Base-by-base conservation (phyloP, 2,329 filamentous ascomycete species). In the Fusarium sp. region DNA sequence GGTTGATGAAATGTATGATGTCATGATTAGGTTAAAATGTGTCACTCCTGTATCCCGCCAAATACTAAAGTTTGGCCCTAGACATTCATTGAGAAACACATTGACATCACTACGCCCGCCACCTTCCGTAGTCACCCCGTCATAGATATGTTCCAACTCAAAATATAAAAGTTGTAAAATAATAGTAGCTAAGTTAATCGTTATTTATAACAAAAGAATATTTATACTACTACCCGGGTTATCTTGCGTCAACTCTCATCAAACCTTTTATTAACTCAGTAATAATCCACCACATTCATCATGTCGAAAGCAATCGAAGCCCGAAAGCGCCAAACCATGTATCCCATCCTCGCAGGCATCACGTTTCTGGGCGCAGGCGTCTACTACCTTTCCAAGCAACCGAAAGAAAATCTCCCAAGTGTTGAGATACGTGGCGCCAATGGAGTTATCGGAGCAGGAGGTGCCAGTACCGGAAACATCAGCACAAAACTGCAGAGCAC, bases 231-330 rank as follows among this genome's bases (percentile, higher is more conserved):
- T 5, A 33, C 10, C 7, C 32, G 7, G 7, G 7, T 3, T 35
- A 10, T 35, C 14, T 15, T 35, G 7, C 15, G 7, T 15, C 6
- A 17, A 7, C 14, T n/a, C 15, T 35, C 7, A 35, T 1, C 10
- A 15, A 17, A 17, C 15, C 15, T 7, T 7, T 6, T 8, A 8
- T 7, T 8, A 10, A 35, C 3, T 35, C 32, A 35, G 17, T 3
- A 15, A 19, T 13, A 30, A 30, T 13, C 11, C 26, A 5, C 10
- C 4, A 10, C 7, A 17, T 13, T 20, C 20, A 49, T 26, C 4
- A 49, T 53, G 50, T 53, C 50, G 11, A 53, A 45, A 53, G 8
- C 30, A 20, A 53, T 53, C 19, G 52, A 55, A 41, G 26, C 52
- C 1, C 44, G 28, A 24, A 55, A 55, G 33, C 33, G 52, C 20